These are phyloP conservation scores for Antitrichia curtipendula DNA, from an alignment of 225 moss, liverwort and hornwort species.

Conservation along the genomic window DNA sequence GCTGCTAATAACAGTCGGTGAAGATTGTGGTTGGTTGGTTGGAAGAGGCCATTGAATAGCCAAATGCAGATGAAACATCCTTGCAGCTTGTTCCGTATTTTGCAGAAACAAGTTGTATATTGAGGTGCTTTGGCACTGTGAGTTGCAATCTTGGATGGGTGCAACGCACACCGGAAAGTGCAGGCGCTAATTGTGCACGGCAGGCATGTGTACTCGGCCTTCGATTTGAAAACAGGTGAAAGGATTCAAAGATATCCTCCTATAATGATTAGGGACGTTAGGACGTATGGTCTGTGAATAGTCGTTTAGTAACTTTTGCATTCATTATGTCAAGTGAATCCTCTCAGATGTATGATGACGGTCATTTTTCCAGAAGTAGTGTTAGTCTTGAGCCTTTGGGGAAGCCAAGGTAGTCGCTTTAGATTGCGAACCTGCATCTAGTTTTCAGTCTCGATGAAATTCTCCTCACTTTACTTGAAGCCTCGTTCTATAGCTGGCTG, in stretches of 20 bases:
- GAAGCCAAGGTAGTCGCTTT: background rate
- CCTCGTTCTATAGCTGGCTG: background rate
- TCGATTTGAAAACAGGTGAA: background rate
- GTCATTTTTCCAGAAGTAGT: background rate
- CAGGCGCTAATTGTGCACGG: background rate
- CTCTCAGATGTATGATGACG: background rate
- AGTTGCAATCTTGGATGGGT: conserved; percentile 4
- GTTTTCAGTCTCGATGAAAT: background rate
- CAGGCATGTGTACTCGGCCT: background rate
- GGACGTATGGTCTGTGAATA: background rate
- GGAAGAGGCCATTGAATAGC: background rate
- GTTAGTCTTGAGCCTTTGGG: background rate
- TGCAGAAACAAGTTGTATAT: background rate
- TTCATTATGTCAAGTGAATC: background rate
- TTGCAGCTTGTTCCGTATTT: background rate
- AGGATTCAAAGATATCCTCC: conserved; percentile 5
- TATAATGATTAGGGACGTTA: background rate
- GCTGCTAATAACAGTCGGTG: conserved; percentile 14
- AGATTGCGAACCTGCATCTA: background rate
- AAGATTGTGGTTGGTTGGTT: background rate
- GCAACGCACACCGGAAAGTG: background rate
- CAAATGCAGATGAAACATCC: background rate
- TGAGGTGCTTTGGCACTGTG: background rate
- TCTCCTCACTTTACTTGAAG: background rate
- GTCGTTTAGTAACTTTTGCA: background rate